Evolutionary conservation across 2,329 filamentous ascomycete species (phyloP).

Genomic region (Aureobasidium sp.): DNA sequence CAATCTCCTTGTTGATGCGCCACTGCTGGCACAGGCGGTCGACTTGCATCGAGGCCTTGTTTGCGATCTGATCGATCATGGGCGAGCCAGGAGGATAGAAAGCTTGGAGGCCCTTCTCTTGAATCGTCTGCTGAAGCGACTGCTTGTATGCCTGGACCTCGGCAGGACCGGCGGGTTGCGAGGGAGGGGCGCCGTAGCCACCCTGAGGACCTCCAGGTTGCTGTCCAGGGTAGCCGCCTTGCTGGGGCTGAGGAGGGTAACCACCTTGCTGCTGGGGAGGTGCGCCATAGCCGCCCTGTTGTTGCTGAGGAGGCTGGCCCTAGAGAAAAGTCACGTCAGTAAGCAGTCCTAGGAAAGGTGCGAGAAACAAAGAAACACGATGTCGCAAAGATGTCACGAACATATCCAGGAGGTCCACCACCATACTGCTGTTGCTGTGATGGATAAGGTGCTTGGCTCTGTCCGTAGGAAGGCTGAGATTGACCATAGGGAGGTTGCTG

Average conservation of each 20-base stretch:
- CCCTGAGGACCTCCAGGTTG: conserved; percentile 23
- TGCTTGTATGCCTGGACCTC: conserved; percentile 50
- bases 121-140: conserved; percentile 46
- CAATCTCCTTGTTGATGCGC: conserved; percentile 51
- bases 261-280: conserved; percentile 15
- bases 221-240: conserved; percentile 25
- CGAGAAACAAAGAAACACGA: not conserved
- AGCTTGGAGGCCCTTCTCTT: conserved; percentile 50
- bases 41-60: conserved; percentile 42
- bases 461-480: not conserved
- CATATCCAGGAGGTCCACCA: conserved; percentile 16
- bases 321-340: conserved; percentile 14
- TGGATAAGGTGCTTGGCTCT: not conserved
- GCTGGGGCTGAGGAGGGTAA: conserved; percentile 23
- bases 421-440: conserved; percentile 5
- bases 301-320: conserved; percentile 22
- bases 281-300: conserved; percentile 25
- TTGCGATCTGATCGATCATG: conserved; percentile 43
- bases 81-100: conserved; percentile 52
- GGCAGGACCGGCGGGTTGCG: conserved; percentile 38
- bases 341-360: not conserved
- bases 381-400: conserved; percentile 18
- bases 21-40: conserved; percentile 49
- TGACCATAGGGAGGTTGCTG: conserved; percentile 9
- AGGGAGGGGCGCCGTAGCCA: conserved; percentile 23